These are phyloP conservation scores for Ascochyta viciae-villosae DNA, from an alignment of 2,329 filamentous ascomycete species.

Conservation along the genomic window DNA sequence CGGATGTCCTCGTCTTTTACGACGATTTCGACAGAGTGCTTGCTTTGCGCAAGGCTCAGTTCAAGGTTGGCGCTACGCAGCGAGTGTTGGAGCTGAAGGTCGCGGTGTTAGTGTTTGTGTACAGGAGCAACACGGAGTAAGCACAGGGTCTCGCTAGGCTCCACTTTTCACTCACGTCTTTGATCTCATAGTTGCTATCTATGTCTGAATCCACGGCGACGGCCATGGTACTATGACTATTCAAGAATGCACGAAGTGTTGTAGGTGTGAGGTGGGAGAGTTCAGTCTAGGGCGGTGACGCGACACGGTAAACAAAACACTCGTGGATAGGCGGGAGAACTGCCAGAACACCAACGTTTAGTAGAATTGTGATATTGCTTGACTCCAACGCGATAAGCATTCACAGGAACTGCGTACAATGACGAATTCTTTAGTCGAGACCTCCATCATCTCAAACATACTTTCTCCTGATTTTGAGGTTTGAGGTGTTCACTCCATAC, in stretches of 20 bases:
- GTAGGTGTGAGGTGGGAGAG: conserved; percentile 17
- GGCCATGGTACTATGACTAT: conserved; percentile 36
- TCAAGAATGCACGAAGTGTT: conserved; percentile 24
- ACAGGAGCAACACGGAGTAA: conserved; percentile 7
- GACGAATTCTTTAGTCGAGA: too few relatives aligned
- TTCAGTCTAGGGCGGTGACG: conserved; percentile 36
- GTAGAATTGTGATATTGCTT: background rate
- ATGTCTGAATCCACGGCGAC: conserved; percentile 35
- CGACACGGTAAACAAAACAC: conserved; percentile 47
- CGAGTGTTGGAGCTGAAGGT: conserved; percentile 55
- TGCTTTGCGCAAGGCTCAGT: conserved; percentile 70
- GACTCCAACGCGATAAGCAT: too few relatives aligned
- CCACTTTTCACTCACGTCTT: conserved; percentile 42
- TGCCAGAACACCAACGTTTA: conserved; percentile 4
- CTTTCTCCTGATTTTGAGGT: background rate
- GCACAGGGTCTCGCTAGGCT: conserved; percentile 8
- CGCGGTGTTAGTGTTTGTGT: conserved; percentile 21
- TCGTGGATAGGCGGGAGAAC: background rate
- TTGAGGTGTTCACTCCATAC: background rate
- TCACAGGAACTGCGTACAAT: too few relatives aligned
- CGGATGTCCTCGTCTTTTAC: conserved; percentile 78
- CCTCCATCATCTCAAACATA: background rate
- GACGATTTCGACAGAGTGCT: conserved; percentile 71
- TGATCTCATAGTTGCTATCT: conserved; percentile 40
- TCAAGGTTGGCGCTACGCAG: conserved; percentile 67